Base-by-base conservation (phyloP, 257 asterid genomes). In the Linderniella brevidens region DNA sequence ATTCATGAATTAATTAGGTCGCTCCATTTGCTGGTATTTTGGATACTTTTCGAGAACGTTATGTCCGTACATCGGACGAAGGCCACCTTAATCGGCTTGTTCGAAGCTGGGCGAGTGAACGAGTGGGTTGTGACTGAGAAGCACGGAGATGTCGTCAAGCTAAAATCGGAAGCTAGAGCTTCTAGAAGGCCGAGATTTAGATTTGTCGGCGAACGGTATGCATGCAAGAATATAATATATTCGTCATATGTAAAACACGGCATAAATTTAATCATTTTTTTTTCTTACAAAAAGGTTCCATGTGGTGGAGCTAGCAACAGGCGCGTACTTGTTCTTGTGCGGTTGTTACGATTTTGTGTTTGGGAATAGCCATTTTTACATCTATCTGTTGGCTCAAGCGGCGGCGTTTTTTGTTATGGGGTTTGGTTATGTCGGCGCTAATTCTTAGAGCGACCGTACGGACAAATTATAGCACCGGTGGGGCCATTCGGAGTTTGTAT, bases 51-150 rank as follows among this genome's bases (percentile, higher is more conserved):
- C 37, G 95, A 88, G 82, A 88, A 88, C 35, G 98, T 80, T 5
- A 80, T 84, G 98, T 76, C 98, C 0, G 75, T 88, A 0, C 98
- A 88, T 52, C 80, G 98, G 37, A 73, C 94, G 1, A 88, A 80
- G 55, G 98, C 92, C 14, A 84, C 95, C 58, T 67, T 88, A 71
- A 73, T 88, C 40, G 98, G 98, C 15, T 55, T 88, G 75, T 47
- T 88, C 64, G 98, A 84, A 72, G 79, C 80, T 0, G 93, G 80
- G 29, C 63, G 98, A 59, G 95, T 76, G 50, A 88, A 88, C 35
- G 98, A 88, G 71, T 88, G 98, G 98, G 73, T 88, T 8, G 98
- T 88, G 11, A 88, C 98, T 0, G 94, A 88, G 70, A 88, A 88
- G 63, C 82, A 80, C 3, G 98, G 98, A 1, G 92, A 78, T 37